Base-by-base conservation (phyloP, 805 yeast genomes). In the Saccharomycopsis sp. region DNA sequence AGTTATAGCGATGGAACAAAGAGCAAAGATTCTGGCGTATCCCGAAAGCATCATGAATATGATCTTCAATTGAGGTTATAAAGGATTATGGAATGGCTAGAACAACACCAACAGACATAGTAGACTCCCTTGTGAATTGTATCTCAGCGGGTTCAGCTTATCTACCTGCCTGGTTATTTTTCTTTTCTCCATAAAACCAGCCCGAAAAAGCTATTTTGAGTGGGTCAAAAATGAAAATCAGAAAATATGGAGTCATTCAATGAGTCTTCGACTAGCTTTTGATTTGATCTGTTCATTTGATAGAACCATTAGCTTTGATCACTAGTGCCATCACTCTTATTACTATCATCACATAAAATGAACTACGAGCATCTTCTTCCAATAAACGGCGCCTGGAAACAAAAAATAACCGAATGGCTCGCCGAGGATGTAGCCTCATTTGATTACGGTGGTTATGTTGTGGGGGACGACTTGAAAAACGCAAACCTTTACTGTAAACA, bases 381-480 rank as follows among this genome's bases (percentile, higher is more conserved):
- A 0, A 72, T 77, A 3, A 82, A 81, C 57, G 96, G 97, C 2
- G 75, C 74, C 54, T 93, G 98, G 98, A 90, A 84, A 68, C 81
- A 80, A 55, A 85, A 85, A 61, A 82, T 93, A 62, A 82, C 90
- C 8, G 77, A 74, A 51, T 92, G 89, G 85, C 75, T 92, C 14
- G 75, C 81, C 3, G 98, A 92, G 67, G 98, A 92, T 66, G 93
- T 88, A 15, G 97, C 98, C 1, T 83, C 96, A 0, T 93, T 93
- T 66, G 98, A 92, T 70, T 87, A 85, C 66, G 98, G 98, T 38
- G 98, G 97, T 1, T 89, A 75, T 66, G 98, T 93, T 1, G 98
- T 93, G n/a, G 97, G 98, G 12, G 78, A 79, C 56, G 85, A 78
- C 51, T 64, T 65, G 2, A 87, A 89, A 66, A 75, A 83, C 2